phyloP scores from a whole-genome alignment of 2,329 filamentous ascomycete genomes.

The Bisporella sp. region DNA sequence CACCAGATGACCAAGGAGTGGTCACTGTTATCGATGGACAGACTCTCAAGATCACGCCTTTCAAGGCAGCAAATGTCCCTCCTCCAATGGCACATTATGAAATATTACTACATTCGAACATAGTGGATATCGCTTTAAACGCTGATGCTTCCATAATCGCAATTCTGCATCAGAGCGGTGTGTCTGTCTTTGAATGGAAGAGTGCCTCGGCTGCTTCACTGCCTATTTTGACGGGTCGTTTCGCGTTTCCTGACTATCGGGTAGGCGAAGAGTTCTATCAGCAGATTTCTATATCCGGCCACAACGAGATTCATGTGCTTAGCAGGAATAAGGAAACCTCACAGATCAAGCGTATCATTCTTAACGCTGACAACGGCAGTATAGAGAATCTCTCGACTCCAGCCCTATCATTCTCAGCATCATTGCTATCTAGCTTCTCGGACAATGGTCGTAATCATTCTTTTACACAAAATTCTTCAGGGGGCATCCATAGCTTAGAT shows the following conservation, averaged over 20 bases:
- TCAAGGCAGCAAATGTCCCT: slow-evolving; percentile 77
- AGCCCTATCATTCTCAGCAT: slow-evolving; percentile 6
- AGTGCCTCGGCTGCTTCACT: slow-evolving; percentile 46
- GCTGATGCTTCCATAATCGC: slow-evolving; percentile 58
- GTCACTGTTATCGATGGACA: slow-evolving; percentile 81
- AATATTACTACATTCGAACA: slow-evolving; percentile 52
- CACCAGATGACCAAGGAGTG: slow-evolving; percentile 70
- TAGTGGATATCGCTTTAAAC: slow-evolving; percentile 70
- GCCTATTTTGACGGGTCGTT: slow-evolving; percentile 34
- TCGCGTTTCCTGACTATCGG: slow-evolving; percentile 32
- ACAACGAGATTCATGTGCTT: slow-evolving; percentile 17
- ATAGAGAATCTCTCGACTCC: slow-evolving; percentile 16
- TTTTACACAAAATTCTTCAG: slow-evolving; percentile 22
- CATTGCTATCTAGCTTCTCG: slow-evolving; percentile 19
- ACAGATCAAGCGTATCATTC: slow-evolving; percentile 17
- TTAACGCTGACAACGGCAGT: slow-evolving; percentile 21
- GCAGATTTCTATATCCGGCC: slow-evolving; percentile 22
- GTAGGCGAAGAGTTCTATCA: slow-evolving; percentile 11
- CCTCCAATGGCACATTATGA: slow-evolving; percentile 89
- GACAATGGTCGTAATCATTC: slow-evolving; percentile 15
- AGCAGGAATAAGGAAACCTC: slow-evolving; percentile 10
- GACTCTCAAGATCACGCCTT: slow-evolving; percentile 74
- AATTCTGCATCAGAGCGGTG: slow-evolving; percentile 58
- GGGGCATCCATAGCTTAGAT: slow-evolving; percentile 22
- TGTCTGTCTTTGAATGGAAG: slow-evolving; percentile 67